These are phyloP conservation scores for Cryphonectria radicalis DNA, from an alignment of 2,329 filamentous ascomycete genomes.

Conservation along the genomic window DNA sequence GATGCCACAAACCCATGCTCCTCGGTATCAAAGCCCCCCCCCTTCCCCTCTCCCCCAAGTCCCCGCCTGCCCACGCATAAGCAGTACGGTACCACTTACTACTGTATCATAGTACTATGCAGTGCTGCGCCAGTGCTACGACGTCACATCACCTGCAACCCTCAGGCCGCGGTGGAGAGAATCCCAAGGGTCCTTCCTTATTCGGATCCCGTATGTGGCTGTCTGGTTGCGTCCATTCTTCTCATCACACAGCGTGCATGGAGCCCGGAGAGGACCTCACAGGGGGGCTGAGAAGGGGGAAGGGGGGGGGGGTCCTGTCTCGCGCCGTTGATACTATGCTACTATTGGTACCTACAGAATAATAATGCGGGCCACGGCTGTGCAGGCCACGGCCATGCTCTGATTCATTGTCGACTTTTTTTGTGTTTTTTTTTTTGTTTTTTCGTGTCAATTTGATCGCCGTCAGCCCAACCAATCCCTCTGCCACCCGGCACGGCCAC, in stretches of 20 bases:
- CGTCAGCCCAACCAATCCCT: neutral
- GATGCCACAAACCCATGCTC: neutral
- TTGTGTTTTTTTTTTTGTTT: too few relatives aligned
- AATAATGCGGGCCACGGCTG: slow-evolving; percentile 2
- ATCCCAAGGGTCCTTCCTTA: slow-evolving; percentile 17
- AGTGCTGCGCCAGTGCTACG: neutral
- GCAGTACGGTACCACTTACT: neutral
- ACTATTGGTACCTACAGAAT: neutral
- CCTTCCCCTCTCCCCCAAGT: too few relatives aligned
- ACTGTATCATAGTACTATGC: neutral
- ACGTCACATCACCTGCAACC: slow-evolving; percentile 7
- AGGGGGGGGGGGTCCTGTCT: neutral
- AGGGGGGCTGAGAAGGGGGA: neutral
- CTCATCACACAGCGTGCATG: neutral
- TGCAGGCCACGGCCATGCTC: neutral
- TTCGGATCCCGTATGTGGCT: neutral
- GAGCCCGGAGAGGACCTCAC: neutral
- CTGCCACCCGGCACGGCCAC: slow-evolving; percentile 12
- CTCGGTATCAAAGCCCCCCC: neutral
- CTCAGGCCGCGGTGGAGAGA: neutral
- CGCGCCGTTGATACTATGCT: neutral
- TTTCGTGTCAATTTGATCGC: neutral
- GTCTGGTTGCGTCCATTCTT: neutral
- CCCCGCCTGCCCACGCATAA: neutral
- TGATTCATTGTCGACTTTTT: neutral